Base-by-base conservation (phyloP, 257 asterid genomes). In the Fraxinus quadrangulata region DNA sequence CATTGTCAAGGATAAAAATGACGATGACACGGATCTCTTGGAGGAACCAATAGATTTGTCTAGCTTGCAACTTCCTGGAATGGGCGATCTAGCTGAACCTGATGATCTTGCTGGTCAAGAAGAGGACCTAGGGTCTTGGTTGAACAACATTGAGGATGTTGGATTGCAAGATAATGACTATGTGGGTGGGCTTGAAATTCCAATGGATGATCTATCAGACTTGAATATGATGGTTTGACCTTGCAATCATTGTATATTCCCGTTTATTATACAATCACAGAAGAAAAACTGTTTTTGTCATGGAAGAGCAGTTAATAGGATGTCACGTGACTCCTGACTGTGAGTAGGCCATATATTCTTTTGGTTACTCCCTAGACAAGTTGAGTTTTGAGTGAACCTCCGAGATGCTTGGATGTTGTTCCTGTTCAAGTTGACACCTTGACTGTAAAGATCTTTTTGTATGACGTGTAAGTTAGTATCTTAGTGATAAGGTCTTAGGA, bases 31-130 rank as follows among this genome's bases (percentile, higher is more conserved):
- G 82, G 98, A 88, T 76, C 85, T 85, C 81, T 73, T 94, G 90
- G 98, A 94, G 83, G 97, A 94, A n/a, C 96, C 98, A 70, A 89
- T 94, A 66, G 97, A 94, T 83, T 82, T 92, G 80, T 92, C 98
- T 59, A 87, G 90, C 77, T 83, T 94, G 73, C 97, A 89, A 83
- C 90, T 94, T 78, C 97, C 98, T 71, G 97, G 78, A 72, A 92
- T 94, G 91, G 97, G 89, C 79, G 92, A 84, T 70, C 85, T 93
- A 72, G 92, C 92, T 45, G 94, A 75, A 82, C 78, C 89, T 56
- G 89, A 75, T 78, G 96, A 90, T 84, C 85, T 91, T 75, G 91
- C 89, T 82, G 92, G 89, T 83, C 97, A 92, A 78, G 98, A 90
- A 78, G 96, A 88, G 83, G 98, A 94, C 83, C 75, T 94, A 75